Evolutionary conservation across 306 rosid genomes (phyloP), one percentile per base, ranked within the genome.

Genomic region (Canavalia gladiata): DNA sequence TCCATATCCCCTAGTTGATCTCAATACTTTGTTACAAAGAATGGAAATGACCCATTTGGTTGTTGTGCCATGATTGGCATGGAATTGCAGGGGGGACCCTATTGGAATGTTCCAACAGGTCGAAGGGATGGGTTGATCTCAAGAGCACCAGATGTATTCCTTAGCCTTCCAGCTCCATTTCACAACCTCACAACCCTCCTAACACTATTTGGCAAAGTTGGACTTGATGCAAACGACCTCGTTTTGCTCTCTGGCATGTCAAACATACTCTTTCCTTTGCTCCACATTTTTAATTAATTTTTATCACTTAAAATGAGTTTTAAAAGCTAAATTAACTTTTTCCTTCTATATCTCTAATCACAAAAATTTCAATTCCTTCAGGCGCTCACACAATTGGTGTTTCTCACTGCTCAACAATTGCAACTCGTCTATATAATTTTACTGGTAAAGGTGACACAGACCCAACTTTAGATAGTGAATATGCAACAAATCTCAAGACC

Each of bases 351-450:
- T 47, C 11, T 69, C 50, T 74, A 29, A 52, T 47, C 10, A 69
- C 8, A 10, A 60, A 72, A 72, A 13, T 1, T 34, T 57, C 0
- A 57, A 42, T 52, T 50, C 29, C 43, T 57, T 56, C 63, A 95
- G 98, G 97, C 18, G 97, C 93, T 37, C 99, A 95, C 88, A 95
- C 97, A 0, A 93, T 91, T 34, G 99, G 99, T 1, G 25, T 93
- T n/a, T 0, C 93, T 13, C 97, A 89, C 31, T 95, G 99, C 81
- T 0, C 90, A 25, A 29, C 92, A 45, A 85, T 95, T 54, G 33
- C 90, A 54, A 84, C 8, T 10, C 90, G 99, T 0, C 83, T 95
- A 2, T 95, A 81, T 75, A 93, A 93, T 71, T 93, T 89, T 80
- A 91, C 92, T 0, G 97, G 97, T 0, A 82, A 50, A 34, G 94